Conservation (phyloP, 805 yeast species). For the Ogataea minuta region DNA sequence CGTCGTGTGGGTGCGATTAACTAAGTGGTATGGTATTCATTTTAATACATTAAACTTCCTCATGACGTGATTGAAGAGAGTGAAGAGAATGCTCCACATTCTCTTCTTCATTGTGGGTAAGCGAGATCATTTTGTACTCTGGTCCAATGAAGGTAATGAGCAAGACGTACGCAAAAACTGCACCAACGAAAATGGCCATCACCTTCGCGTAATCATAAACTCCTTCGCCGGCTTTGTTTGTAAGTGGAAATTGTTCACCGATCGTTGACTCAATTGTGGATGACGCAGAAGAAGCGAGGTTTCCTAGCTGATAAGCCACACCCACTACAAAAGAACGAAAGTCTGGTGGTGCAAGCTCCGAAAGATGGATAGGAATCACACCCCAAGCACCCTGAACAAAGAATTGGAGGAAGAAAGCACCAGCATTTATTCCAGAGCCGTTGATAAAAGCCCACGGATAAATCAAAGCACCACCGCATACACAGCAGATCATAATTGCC, state of each 20-base stretch:
- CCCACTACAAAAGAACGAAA: slow-evolving; percentile 64
- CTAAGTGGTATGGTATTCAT: background rate
- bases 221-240: slow-evolving; percentile 29
- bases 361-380: slow-evolving; percentile 58
- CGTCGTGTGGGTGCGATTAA: slow-evolving; percentile 23
- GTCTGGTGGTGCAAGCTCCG: slow-evolving; percentile 61
- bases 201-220: slow-evolving; percentile 54
- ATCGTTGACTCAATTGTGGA: slow-evolving; percentile 67
- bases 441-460: slow-evolving; percentile 61
- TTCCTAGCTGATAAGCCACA: slow-evolving; percentile 65
- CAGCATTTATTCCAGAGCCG: slow-evolving; percentile 50
- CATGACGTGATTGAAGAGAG: too few relatives aligned
- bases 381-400: slow-evolving; percentile 74
- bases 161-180: slow-evolving; percentile 54
- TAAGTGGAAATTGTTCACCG: slow-evolving; percentile 53
- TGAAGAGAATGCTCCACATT: slow-evolving; percentile 14
- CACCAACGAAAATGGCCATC: slow-evolving; percentile 66
- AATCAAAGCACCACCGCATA: slow-evolving; percentile 57
- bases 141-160: slow-evolving; percentile 57
- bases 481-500: slow-evolving; percentile 49
- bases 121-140: slow-evolving; percentile 42
- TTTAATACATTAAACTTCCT: background rate
- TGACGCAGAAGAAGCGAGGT: slow-evolving; percentile 63
- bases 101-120: slow-evolving; percentile 20
- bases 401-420: slow-evolving; percentile 59